Evolutionary conservation across 768 basidiomycete species (phyloP).

Genomic region (Tulasnella sp.): DNA sequence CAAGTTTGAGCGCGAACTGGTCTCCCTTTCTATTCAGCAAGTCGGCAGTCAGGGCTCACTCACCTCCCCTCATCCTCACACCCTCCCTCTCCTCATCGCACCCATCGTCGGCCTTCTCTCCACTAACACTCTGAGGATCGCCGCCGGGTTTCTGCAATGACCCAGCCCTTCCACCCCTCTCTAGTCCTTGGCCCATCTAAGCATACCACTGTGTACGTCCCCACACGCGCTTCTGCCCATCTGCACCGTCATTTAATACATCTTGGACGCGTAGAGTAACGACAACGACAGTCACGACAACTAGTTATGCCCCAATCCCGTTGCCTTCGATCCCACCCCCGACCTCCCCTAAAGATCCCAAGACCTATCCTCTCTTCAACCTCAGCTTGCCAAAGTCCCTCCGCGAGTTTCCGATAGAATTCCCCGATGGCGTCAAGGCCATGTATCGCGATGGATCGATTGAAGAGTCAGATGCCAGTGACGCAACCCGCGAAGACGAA

Average conservation of each 20-base stretch:
- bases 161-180: slow-evolving; percentile 46
- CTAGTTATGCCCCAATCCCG: slow-evolving; percentile 81
- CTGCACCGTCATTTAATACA: slow-evolving; percentile 19
- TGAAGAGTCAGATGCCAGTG: slow-evolving; percentile 57
- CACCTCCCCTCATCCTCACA: background rate
- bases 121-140: background rate
- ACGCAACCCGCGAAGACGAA: slow-evolving; percentile 64
- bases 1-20: background rate
- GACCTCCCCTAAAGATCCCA: slow-evolving; percentile 63
- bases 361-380: slow-evolving; percentile 69
- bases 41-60: background rate
- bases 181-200: slow-evolving; percentile 72
- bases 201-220: slow-evolving; percentile 71
- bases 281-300: slow-evolving; percentile 87
- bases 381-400: slow-evolving; percentile 66
- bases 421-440: slow-evolving; percentile 72
- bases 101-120: background rate
- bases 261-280: slow-evolving; percentile 51
- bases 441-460: slow-evolving; percentile 46
- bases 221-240: background rate
- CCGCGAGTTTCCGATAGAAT: slow-evolving; percentile 66
- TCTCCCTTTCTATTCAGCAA: background rate
- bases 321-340: slow-evolving; percentile 67
- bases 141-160: background rate
- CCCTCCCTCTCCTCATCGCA: background rate